Evolutionary conservation across 768 basidiomycete species (phyloP), one percentile per base, ranked within the genome.

Genomic region (Roridomyces roridus): DNA sequence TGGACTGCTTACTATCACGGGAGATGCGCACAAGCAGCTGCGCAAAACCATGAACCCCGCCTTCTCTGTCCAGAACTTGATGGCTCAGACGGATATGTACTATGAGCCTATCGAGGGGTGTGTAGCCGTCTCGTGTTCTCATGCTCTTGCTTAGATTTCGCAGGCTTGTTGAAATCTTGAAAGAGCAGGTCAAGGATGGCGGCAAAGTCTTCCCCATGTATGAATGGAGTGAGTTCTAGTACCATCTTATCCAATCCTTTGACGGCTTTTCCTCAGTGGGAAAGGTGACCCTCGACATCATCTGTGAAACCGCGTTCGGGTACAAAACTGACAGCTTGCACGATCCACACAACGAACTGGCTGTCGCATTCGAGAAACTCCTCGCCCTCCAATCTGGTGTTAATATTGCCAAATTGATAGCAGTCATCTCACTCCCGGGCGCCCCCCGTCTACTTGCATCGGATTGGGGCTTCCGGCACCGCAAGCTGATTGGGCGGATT

Each of bases 211-310:
- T 80, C 20, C 59, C 57, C 14, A 67, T 80, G 53, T 73, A 81
- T 59, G 77, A 80, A 21, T 82, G 78, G 79, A 76, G 80, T 81
- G 64, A 21, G 79, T 74, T 44, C 31, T 10, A 55, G 18, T n/a
- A 14, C 11, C 12, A 23, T 44, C 23, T 17, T 21, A 24, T 24
- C 14, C 7, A 3, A 23, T n/a, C 9, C 25, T 42, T n/a, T 14
- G 12, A 21, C 26, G 25, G 44, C n/a, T 24, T 40, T 24, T 25
- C 14, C 46, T 4, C 43, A 82, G 80, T 81, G 75, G 77, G 77
- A 60, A 82, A 80, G 68, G 78, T 77, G 0, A 82, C 82, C 0
- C 72, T 84, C 8, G 81, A 83, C 59, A 80, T 83, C 50, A 82
- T 83, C 41, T 82, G 80, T 66, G 72, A 72, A 7, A 79, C 82